Evolutionary conservation across 805 yeast species (phyloP).

Genomic region (Candida bentonensis): DNA sequence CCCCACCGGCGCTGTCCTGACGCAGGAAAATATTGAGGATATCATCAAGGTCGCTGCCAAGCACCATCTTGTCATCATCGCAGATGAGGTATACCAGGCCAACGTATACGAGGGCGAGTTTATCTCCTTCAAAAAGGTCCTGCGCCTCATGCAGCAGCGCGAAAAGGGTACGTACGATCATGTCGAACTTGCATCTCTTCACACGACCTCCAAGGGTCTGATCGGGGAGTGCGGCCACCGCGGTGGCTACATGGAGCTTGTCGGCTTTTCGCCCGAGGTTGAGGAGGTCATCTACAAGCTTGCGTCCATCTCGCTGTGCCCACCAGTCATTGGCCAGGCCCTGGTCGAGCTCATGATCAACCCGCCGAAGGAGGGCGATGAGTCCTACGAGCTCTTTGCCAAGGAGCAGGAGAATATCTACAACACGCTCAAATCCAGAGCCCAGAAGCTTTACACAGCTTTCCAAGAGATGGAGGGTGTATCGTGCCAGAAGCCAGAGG

Average conservation of each 20-base stretch:
- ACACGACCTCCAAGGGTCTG: slow-evolving; percentile 96
- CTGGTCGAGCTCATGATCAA: slow-evolving; percentile 83
- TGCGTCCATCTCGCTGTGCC: slow-evolving; percentile 83
- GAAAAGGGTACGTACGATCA: slow-evolving; percentile 43
- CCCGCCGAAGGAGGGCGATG: slow-evolving; percentile 74
- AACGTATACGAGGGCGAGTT: slow-evolving; percentile 76
- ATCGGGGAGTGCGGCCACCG: slow-evolving; percentile 99
- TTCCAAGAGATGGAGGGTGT: slow-evolving; percentile 72
- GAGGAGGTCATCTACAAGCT: slow-evolving; percentile 62
- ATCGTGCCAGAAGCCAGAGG: slow-evolving; percentile 77
- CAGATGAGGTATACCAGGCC: slow-evolving; percentile 97
- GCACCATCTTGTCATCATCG: slow-evolving; percentile 72
- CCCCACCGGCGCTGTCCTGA: slow-evolving; percentile 86
- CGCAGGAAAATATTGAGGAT: slow-evolving; percentile 49
- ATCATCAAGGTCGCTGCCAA: slow-evolving; percentile 72
- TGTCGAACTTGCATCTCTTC: slow-evolving; percentile 85
- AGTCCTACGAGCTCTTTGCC: slow-evolving; percentile 53
- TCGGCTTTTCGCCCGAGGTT: slow-evolving; percentile 64
- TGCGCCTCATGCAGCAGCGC: slow-evolving; percentile 43
- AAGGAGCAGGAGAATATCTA: slow-evolving; percentile 51
- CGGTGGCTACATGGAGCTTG: slow-evolving; percentile 95
- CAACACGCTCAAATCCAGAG: slow-evolving; percentile 46
- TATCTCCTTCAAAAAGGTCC: slow-evolving; percentile 68
- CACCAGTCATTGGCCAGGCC: slow-evolving; percentile 92
- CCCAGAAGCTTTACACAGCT: slow-evolving; percentile 50